These are phyloP conservation scores for Triangularia setosa DNA, from an alignment of 2,329 filamentous ascomycete species.

Conservation along the genomic window DNA sequence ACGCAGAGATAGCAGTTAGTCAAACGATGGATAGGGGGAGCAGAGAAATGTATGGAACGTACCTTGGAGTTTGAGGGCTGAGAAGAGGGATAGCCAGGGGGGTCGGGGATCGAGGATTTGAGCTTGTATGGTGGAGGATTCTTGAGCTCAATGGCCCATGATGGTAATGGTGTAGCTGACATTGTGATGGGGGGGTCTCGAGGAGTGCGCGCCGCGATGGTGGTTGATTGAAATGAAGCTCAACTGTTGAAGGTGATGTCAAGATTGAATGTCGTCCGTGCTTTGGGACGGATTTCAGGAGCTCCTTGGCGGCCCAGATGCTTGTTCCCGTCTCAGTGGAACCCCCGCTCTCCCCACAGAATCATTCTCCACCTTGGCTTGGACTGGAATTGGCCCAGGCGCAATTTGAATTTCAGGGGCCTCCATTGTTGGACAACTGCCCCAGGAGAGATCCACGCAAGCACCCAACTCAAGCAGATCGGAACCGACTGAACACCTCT, in stretches of 20 bases:
- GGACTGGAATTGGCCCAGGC: not conserved
- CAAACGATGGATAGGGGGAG: not conserved
- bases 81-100: conserved; percentile 71
- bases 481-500: not conserved
- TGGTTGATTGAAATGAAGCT: not conserved
- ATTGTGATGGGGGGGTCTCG: not conserved
- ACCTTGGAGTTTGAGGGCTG: conserved; percentile 56
- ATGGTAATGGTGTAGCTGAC: conserved; percentile 43
- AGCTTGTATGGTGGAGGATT: conserved; percentile 62
- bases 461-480: not conserved
- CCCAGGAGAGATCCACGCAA: not conserved
- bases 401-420: not conserved
- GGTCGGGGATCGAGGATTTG: conserved; percentile 72
- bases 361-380: conserved; percentile 7
- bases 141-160: conserved; percentile 81
- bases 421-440: not conserved
- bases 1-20: conserved; percentile 33
- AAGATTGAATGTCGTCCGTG: conserved; percentile 15
- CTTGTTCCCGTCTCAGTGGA: conserved; percentile 15
- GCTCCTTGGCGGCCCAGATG: conserved; percentile 14
- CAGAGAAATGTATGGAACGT: conserved; percentile 15
- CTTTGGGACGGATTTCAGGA: conserved; percentile 5
- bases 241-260: conserved; percentile 6
- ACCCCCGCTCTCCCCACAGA: not conserved
- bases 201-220: not conserved